Base-by-base conservation (phyloP, 179 eudicot genomes). In the Sideroxylon spinosum region DNA sequence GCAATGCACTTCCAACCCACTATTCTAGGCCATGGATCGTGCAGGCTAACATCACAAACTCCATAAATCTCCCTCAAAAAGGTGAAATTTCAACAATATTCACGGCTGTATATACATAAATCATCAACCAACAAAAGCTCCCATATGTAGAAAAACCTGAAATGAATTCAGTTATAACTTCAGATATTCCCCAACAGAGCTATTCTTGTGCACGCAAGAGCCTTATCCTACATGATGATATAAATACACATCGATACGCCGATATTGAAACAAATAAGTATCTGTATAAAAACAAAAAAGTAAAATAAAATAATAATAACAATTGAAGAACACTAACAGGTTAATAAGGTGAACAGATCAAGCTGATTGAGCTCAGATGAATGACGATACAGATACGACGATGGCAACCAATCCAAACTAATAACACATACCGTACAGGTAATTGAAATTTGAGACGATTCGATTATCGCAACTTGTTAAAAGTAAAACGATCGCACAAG, bases 61-160 rank as follows among this genome's bases (percentile, higher is more conserved):
- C 16, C 13, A 5, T 2, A 3, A 48, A 68, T 37, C 65, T 68
- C 11, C 12, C 56, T 11, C 56, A 32, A 56, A 69, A 13, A 23
- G 67, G 29, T 70, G 19, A 28, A 67, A 56, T 26, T 11, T 28
- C 61, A 28, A 16, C 20, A 19, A 50, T 52, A 65, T 65, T 44
- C 73, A 44, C 14, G 46, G 50, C 63, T 11, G 71, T 48, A 55
- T 16, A 56, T 29, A 77, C 44, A 55, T 19, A 68, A 76, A 55
- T 44, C 79, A 48, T 28, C 59, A 25, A 76, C 49, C 62, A 11
- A 65, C 22, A 5, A n/a, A 49, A 64, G 60, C 71, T 76, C 61
- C n/a, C 29, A 1, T 29, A 52, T 22, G 69, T 22, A 75, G 7
- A 74, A 44, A 64, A 23, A 62, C 70, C 78, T 62, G 78, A 63